Conservation (phyloP, 2,329 filamentous ascomycete species). For the Metarhizium album region DNA sequence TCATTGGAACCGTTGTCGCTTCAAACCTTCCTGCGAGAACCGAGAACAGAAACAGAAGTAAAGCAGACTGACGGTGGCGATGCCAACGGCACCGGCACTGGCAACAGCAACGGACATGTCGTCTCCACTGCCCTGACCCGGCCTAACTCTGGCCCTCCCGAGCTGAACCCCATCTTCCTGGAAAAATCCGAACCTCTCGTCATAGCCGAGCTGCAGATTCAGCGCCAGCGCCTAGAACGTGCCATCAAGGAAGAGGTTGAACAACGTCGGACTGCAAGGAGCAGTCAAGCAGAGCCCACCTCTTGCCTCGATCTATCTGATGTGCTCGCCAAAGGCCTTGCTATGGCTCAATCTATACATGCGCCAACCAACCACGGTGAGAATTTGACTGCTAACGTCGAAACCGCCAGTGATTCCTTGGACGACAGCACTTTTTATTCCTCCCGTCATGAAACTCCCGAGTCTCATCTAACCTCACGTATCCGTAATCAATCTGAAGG, state of each 20-base stretch:
- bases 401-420: conserved; percentile 65
- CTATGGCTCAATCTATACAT: conserved; percentile 59
- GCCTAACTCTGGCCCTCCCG: conserved; percentile 43
- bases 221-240: conserved; percentile 72
- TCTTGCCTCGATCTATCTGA: conserved; percentile 62
- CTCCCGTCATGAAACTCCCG: conserved; percentile 75
- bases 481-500: conserved; percentile 35
- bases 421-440: conserved; percentile 96
- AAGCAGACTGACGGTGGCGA: conserved; percentile 1
- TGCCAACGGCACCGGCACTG: not conserved
- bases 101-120: not conserved
- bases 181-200: conserved; percentile 79
- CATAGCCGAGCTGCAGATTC: conserved; percentile 68
- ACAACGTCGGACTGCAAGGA: conserved; percentile 37
- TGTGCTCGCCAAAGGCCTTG: conserved; percentile 60
- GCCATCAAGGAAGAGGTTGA: conserved; percentile 68
- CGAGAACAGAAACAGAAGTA: not conserved
- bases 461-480: conserved; percentile 37
- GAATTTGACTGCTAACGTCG: conserved; percentile 41
- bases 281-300: conserved; percentile 39
- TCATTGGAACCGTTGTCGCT: conserved; percentile 8
- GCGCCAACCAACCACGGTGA: conserved; percentile 47
- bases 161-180: conserved; percentile 73
- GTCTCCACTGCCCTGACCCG: conserved; percentile 3
- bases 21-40: conserved; percentile 9